Conservation (phyloP, 768 basidiomycete genomes). For the Boletus subparvulus region DNA sequence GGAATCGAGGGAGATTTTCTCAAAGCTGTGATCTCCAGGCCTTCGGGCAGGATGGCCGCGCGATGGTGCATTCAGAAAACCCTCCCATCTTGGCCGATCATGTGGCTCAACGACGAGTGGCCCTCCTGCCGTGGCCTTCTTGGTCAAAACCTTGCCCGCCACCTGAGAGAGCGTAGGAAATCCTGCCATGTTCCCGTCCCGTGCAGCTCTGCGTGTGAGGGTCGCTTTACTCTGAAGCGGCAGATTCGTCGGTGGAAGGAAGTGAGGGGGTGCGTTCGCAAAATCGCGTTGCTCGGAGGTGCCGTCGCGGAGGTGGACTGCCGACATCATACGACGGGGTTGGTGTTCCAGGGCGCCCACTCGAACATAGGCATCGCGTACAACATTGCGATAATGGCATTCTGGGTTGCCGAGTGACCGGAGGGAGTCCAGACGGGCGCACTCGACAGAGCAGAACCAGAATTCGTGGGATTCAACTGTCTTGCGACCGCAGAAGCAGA, state of each 20-base stretch:
- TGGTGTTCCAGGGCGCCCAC: background rate
- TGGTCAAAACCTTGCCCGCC: constrained; percentile 10
- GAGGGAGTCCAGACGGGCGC: constrained; percentile 30
- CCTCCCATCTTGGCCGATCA: constrained; percentile 4
- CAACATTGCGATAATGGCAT: constrained; percentile 27
- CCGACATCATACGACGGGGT: constrained; percentile 14
- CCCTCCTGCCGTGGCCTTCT: background rate
- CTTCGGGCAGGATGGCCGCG: background rate
- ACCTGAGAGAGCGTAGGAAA: constrained; percentile 22
- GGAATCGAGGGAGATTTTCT: constrained; percentile 11
- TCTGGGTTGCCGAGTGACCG: constrained; percentile 21
- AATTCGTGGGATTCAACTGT: constrained; percentile 28
- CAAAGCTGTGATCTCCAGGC: background rate
- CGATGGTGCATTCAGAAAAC: background rate
- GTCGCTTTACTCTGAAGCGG: background rate
- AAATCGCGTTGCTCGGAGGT: background rate
- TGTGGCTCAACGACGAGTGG: background rate
- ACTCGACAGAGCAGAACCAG: constrained; percentile 29
- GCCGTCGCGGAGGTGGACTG: background rate
- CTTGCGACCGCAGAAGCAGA: constrained; percentile 27
- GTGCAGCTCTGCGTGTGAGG: background rate
- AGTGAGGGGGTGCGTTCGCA: background rate
- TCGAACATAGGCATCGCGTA: constrained; percentile 15
- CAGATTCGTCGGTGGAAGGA: background rate
- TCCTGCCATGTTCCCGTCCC: background rate